phyloP scores from a whole-genome alignment of 2,329 filamentous ascomycete genomes.

The Dactylella cylindrospora region DNA sequence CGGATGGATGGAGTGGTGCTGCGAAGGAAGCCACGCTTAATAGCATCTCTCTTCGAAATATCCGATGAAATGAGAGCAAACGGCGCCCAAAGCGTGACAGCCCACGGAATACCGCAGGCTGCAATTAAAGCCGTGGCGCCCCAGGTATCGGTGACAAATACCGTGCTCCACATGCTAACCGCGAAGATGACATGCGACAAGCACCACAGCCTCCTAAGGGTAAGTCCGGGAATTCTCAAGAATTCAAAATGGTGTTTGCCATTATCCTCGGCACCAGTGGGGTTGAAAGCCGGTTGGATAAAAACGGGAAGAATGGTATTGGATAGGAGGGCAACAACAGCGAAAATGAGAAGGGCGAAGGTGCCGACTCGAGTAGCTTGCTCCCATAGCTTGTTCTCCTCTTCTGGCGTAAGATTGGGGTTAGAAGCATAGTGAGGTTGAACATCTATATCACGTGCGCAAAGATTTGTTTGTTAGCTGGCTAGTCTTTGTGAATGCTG shows the following conservation, averaged over 20 bases:
- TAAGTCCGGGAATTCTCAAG: constrained; percentile 77
- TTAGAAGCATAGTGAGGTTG: constrained; percentile 76
- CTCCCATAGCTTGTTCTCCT: constrained; percentile 80
- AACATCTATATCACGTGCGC: constrained; percentile 57
- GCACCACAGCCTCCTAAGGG: constrained; percentile 85
- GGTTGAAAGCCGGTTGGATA: constrained; percentile 74
- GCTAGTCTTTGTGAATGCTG: too few species aligned
- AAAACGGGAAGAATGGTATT: constrained; percentile 85
- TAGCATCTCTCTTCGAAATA: constrained; percentile 77
- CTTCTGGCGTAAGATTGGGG: constrained; percentile 71
- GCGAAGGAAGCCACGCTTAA: constrained; percentile 55
- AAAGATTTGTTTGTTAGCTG: neutral
- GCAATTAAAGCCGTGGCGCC: constrained; percentile 76
- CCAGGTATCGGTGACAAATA: constrained; percentile 71
- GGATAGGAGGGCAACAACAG: constrained; percentile 76
- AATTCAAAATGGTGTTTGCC: constrained; percentile 58
- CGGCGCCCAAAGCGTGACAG: constrained; percentile 87
- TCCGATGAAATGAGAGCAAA: constrained; percentile 94
- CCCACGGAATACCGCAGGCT: constrained; percentile 86
- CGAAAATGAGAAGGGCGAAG: constrained; percentile 84
- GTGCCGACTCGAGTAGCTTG: constrained; percentile 82
- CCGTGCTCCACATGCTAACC: constrained; percentile 76
- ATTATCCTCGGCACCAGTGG: constrained; percentile 47
- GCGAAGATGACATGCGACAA: constrained; percentile 82
- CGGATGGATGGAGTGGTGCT: constrained; percentile 14